Conservation (phyloP, 1,284 basidiomycete genomes). For the Meira nashicola region DNA sequence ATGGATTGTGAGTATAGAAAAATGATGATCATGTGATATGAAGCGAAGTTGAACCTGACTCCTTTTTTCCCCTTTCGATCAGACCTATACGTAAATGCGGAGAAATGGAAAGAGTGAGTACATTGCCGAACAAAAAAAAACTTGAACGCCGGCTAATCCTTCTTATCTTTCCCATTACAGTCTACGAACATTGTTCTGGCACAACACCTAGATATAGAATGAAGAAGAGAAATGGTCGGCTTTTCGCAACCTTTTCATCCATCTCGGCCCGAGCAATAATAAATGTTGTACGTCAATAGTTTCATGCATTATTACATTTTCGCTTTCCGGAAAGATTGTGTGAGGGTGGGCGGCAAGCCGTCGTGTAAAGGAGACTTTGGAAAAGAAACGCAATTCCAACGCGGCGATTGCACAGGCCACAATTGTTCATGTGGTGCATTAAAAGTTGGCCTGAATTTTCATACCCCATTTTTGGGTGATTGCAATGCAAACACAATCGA, state of each 20-base stretch:
- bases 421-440: too few species aligned
- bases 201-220: slow-evolving; percentile 39
- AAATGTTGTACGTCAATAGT: too few species aligned
- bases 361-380: too few species aligned
- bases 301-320: too few species aligned
- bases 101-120: slow-evolving; percentile 46
- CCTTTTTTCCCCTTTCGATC: slow-evolving; percentile 5
- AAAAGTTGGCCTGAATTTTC: too few species aligned
- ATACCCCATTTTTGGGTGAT: too few species aligned
- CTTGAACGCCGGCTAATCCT: not conserved
- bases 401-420: too few species aligned
- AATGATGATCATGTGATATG: not conserved
- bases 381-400: too few species aligned
- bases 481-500: too few species aligned
- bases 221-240: not conserved
- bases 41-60: not conserved
- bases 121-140: not conserved
- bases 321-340: too few species aligned
- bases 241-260: not conserved
- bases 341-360: too few species aligned
- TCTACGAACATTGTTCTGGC: slow-evolving; percentile 50
- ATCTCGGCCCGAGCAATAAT: not conserved
- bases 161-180: slow-evolving; percentile 13
- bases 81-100: slow-evolving; percentile 51
- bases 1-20: slow-evolving; percentile 53